These are phyloP conservation scores for Athelia psychrophila DNA, from an alignment of 1,284 basidiomycete genomes.

Conservation along the genomic window DNA sequence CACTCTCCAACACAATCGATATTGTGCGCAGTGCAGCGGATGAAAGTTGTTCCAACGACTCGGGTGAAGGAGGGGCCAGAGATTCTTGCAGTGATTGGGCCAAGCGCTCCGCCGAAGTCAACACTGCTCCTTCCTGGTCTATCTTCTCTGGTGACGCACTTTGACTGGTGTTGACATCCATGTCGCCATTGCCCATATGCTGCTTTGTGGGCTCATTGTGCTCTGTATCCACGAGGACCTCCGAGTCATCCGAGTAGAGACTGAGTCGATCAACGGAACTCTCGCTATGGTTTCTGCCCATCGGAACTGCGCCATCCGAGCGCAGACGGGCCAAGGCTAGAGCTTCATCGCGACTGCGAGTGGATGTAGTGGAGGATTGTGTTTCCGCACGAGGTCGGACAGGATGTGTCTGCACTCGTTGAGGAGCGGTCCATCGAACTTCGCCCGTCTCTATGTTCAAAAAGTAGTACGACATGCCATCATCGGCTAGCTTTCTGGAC, in stretches of 20 bases:
- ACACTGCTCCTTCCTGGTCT: conserved; percentile 37
- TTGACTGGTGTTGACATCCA: conserved; percentile 5
- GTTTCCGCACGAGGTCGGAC: conserved; percentile 24
- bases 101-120: conserved; percentile 65
- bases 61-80: conserved; percentile 54
- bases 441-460: conserved; percentile 71
- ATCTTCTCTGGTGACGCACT: conserved; percentile 20
- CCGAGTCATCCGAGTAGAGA: conserved; percentile 76
- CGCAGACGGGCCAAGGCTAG: conserved; percentile 28
- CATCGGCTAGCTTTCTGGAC: conserved; percentile 77
- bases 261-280: conserved; percentile 47
- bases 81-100: conserved; percentile 64
- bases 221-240: conserved; percentile 31
- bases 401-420: conserved; percentile 21
- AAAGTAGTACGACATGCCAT: conserved; percentile 83
- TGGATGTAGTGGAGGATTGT: conserved; percentile 23
- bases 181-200: background rate
- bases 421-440: conserved; percentile 66
- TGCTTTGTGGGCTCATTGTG: background rate
- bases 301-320: conserved; percentile 28
- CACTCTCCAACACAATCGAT: conserved; percentile 58
- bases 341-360: conserved; percentile 19
- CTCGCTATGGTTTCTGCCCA: conserved; percentile 17
- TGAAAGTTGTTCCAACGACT: conserved; percentile 58
- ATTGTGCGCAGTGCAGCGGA: conserved; percentile 57